Base-by-base conservation (phyloP, 2,329 filamentous ascomycete species). In the Hirsutella rhossiliensis region DNA sequence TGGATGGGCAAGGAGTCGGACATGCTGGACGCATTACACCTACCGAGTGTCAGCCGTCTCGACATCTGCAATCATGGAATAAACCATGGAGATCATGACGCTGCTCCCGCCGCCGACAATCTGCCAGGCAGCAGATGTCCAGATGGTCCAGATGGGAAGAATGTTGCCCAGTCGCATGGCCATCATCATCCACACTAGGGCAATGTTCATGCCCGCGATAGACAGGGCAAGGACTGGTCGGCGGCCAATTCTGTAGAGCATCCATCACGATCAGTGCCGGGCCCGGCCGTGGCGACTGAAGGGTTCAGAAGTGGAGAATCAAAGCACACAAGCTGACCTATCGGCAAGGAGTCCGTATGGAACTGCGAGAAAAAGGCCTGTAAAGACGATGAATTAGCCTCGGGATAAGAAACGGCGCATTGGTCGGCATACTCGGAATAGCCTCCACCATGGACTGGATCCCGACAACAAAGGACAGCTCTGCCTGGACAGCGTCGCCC, bases 61-160 rank as follows among this genome's bases (percentile, higher is more conserved):
- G 11, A 38, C 39, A 34, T 47, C 45, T 27, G 44, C 45, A 27
- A 47, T 42, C 41, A 47, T 47, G 31, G 47, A 42, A 34, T 47
- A 48, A 7, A 45, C 17, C 47, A 48, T 47, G 18, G 47, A 27
- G 8, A 47, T 43, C 28, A 45, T 37, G 28, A 48, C 45, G 36
- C 40, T 38, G 31, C 30, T 36, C 5, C 47, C 47, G 6, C 44
- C 47, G 17, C 47, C 47, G 28, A 48, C 44, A 37, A 41, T 17
- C 12, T 45, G 45, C 30, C 38, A 48, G 6, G 42, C 8, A 2
- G 45, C 15, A 5, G 47, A 42, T 5, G 43, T 40, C 45, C 44
- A 47, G n/a, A 48, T 40, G 5, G 44, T 32, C 28, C 45, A 43
- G 11, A 47, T 30, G 8, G 34, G 39, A 15, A 48, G 29, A 5